A percentile compares a stretch with the other conserved stretches of the same genome.
Evolutionary conservation across 2,329 filamentous ascomycete genomes (phyloP).

Genomic region (Alternaria longipes): DNA sequence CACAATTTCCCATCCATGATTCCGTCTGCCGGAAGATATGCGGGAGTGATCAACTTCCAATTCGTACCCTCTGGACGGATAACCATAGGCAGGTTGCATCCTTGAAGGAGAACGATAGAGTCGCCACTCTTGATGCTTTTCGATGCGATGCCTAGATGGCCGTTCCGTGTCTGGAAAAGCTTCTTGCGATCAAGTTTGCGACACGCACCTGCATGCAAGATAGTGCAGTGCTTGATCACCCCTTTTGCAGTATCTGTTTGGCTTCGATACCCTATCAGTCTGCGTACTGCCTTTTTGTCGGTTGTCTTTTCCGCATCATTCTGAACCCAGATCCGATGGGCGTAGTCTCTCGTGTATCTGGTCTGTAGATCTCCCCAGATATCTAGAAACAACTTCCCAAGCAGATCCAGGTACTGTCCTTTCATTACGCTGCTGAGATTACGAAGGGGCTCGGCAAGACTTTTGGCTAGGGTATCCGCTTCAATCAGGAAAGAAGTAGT

Average conservation of each 20-base stretch:
- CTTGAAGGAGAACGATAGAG: background rate
- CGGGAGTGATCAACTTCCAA: background rate
- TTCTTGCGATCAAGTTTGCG: background rate
- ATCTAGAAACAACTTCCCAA: no score
- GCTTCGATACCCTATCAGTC: no score
- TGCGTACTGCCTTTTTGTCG: accelerated
- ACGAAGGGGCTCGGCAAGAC: accelerated
- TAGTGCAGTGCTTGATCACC: accelerated
- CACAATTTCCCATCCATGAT: background rate
- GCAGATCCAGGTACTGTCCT: no score
- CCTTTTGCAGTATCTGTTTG: no score
- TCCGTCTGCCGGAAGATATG: accelerated
- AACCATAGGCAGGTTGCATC: background rate
- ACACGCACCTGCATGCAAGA: background rate
- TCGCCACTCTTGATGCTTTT: background rate
- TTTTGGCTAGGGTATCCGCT: no score
- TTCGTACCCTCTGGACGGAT: accelerated
- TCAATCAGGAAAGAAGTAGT: no score
- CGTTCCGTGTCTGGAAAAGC: background rate
- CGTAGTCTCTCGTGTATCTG: accelerated
- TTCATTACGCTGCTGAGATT: accelerated
- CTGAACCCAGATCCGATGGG: accelerated
- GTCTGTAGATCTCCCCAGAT: accelerated
- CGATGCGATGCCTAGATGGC: background rate
- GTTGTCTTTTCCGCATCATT: no score